Evolutionary conservation across 108 stramenopile species (phyloP), one percentile per base, ranked within the genome.

Genomic region (Skeletonema grethae): DNA sequence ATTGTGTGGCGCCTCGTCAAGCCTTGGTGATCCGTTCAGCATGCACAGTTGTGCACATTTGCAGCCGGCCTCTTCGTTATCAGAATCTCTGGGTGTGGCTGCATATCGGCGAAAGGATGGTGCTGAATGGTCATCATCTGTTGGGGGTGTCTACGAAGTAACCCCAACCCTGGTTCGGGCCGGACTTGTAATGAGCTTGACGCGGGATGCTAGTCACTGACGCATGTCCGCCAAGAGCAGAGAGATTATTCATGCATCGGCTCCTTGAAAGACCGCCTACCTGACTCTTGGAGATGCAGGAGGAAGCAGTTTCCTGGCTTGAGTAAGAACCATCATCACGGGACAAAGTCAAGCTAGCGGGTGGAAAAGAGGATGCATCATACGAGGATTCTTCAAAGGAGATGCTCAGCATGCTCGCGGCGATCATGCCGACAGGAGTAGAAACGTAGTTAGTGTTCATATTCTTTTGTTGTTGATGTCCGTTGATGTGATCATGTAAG

Each of bases 241-340:
- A 61, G 10, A 61, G 60, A 32, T 61, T 61, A 32, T 32, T 35
- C 25, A 61, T 36, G 60, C 60, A 61, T 36, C 60, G 60, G 60
- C 60, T 61, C 35, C 60, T 32, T 16, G 60, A 61, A 18, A 61
- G 60, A 10, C 34, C 60, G 11, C 60, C 18, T 5, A 16, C 60
- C 30, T 36, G n/a, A 16, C 60, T 36, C 60, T 30, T 28, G 34
- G 35, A 30, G 24, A 61, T 32, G 30, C 60, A 18, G 7, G 50
- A 53, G 50, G 50, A 53, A 5, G 50, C 22, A 22, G 50, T 24
- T 2, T 53, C 50, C 22, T 24, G 22, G 22, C 50, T 53, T 53
- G 50, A 53, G 50, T 7, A 22, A 53, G 50, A 53, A 24, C 20
- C 18, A 22, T 8, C 25, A 28, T 28, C 25, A 28, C 25, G 22